A percentile compares a stretch with the other conserved stretches of the same genome.
These are phyloP conservation scores for Coprinopsis cinerea DNA, from an alignment of 768 basidiomycete genomes.

Conservation along the genomic window DNA sequence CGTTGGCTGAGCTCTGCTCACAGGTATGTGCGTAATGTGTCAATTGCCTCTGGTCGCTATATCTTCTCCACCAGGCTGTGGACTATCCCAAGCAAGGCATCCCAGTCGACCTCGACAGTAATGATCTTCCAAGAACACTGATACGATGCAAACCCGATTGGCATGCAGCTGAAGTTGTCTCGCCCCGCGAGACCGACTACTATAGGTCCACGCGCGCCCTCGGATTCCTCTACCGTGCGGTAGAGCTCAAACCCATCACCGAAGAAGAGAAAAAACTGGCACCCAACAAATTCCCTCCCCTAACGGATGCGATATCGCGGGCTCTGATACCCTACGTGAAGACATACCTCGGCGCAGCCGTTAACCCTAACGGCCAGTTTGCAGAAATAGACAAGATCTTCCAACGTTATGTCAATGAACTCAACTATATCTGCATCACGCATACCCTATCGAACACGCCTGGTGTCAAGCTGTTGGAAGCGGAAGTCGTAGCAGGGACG, in stretches of 20 bases:
- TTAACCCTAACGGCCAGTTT: conserved; percentile 15
- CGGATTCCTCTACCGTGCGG: conserved; percentile 63
- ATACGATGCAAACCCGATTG: conserved; percentile 76
- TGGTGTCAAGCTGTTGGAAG: conserved; percentile 54
- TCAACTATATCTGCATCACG: conserved; percentile 63
- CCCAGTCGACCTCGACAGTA: conserved; percentile 45
- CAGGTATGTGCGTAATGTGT: conserved; percentile 24
- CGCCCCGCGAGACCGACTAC: conserved; percentile 54
- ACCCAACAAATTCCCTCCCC: conserved; percentile 13
- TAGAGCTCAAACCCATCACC: conserved; percentile 35
- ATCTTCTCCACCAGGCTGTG: conserved; percentile 44
- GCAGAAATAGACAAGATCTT: conserved; percentile 35
- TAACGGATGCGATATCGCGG: conserved; percentile 34
- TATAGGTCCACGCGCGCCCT: conserved; percentile 68
- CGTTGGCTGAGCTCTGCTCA: conserved; percentile 56
- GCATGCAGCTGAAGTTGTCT: conserved; percentile 56
- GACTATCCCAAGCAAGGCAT: conserved; percentile 79
- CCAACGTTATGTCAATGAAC: conserved; percentile 52
- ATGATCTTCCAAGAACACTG: conserved; percentile 43
- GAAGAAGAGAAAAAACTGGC: conserved; percentile 21
- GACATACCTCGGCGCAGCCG: conserved; percentile 19
- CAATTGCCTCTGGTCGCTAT: background rate
- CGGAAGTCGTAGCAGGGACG: conserved; percentile 69
- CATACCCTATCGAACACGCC: conserved; percentile 58
- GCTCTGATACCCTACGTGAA: conserved; percentile 27